Base-by-base conservation (phyloP, 176 grass and related monocot species). In the Oryza longistaminata region DNA sequence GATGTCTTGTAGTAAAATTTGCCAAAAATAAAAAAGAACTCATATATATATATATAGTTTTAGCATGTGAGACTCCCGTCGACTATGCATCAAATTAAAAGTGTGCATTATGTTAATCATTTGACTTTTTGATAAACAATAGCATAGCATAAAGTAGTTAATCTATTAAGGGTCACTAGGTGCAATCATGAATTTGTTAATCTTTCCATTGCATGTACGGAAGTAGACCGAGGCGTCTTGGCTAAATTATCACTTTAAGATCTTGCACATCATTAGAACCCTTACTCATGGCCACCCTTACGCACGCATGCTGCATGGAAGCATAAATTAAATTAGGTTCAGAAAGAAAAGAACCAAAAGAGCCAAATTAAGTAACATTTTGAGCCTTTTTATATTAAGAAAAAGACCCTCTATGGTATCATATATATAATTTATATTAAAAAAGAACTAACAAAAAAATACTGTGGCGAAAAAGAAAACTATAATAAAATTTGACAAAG, bases 191-290 rank as follows among this genome's bases (percentile, higher is more conserved):
- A 71, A 46, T 64, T 9, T 21, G 75, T 46, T 53, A 45, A 19
- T 84, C 35, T 48, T 86, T 71, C 37, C 12, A 43, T 40, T 25
- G 39, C 75, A 52, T 66, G 84, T 86, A 86, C 42, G 76, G 71
- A 40, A 35, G 8, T 22, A 22, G 26, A 86, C 25, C 24, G 5
- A 66, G 40, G 68, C 2, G 12, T 12, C 77, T 85, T 86, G 67
- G 64, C 83, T 71, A 79, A 79, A 72, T 11, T 13, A 37, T 26
- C 17, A 29, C 66, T 73, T 66, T 52, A 50, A 9, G 68, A 80
- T 80, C 9, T 66, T 80, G 9, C 50, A 15, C 48, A 16, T 52
- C 49, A 52, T 15, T 52, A 52, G 49, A 40, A 49, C 66, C 58
- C 9, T 62, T 62, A 40, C 21, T 52, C 68, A 80, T 80, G 68